Base-by-base conservation (phyloP, 2,329 filamentous ascomycete genomes). In the Diaporthe vexans region DNA sequence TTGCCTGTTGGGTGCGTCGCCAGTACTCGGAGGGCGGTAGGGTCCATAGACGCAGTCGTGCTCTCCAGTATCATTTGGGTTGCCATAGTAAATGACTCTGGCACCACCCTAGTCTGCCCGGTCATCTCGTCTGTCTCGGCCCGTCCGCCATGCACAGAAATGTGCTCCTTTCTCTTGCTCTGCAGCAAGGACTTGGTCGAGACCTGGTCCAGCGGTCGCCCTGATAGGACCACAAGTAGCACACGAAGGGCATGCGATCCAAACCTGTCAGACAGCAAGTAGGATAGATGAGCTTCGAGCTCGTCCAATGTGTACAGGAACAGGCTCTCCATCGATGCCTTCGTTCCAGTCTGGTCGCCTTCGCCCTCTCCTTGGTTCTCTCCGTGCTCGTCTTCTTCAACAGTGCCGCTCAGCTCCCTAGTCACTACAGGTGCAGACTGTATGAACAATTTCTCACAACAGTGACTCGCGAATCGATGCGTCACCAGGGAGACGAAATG, bases 391-490 rank as follows among this genome's bases (percentile, higher is more conserved):
- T 85, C 84, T 80, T 87, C 81, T 4, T 83, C 83, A 6, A 79
- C 78, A 61, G 79, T 79, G 58, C 81, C 89, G 77, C 81, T 88
- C 82, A 94, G 84, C 83, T 98, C 95, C 76, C 92, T 87, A 19
- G 93, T 93, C 51, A 98, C 94, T 15, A 93, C 85, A 0, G 94
- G 93, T 0, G 95, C 95, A 1, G 94, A 93, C 77, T 94, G 91
- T 65, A 95, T 87, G 82, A 99, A 98, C 43, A 99, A 88, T 35
- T 94, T 94, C 85, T 99, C 97, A 82, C 95, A 98, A 84, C 96
- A 98, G 86, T 99, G 97, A 75, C 95, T 97, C 7, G 97, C 97
- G 80, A 99, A 99, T 24, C 97, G 93, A 84, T 99, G 97, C 82
- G 97, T 95, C 69, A 98, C 92, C 37, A 99, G 89, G 79, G 95